Base-by-base conservation (phyloP, 2,329 filamentous ascomycete species). In the Fonsecaea nubica region DNA sequence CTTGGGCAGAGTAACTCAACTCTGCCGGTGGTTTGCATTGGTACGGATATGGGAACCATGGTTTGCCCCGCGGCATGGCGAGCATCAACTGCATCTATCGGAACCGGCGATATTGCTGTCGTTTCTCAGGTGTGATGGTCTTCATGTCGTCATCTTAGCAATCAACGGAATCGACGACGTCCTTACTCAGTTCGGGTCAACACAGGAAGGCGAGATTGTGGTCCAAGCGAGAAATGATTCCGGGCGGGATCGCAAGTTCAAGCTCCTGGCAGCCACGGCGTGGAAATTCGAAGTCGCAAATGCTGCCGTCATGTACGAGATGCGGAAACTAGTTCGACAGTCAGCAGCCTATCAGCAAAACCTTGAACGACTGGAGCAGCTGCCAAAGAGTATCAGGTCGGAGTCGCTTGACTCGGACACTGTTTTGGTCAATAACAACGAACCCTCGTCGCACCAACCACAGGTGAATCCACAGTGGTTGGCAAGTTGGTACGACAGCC, bases 401-500 rank as follows among this genome's bases (percentile, higher is more conserved):
- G 58, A 68, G 13, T 72, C 71, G 12, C 55, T 69, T 12, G 69
- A 72, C 3, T 75, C 76, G 0, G 63, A 72, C 13, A 79, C 77
- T 15, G 75, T 78, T 32, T 60, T 64, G 21, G 53, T 69, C 59
- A 63, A 77, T 8, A 45, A 74, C 45, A 72, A 73, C 6, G 68
- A 78, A 80, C 21, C 77, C 78, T 33, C 83, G 88, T 66, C 75
- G 84, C 32, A 77, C 81, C 55, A 71, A 50, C 33, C 65, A 35
- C 42, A n/a, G 7, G 38, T 68, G 7, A 62, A 58, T 13, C 72
- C 74, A 12, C 78, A 82, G 75, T 97, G 92, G 92, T 80, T 92
- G 57, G 88, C 95, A 69, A 88, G 91, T 66, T 97, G 93, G 93
- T 93, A 93, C 75, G 95, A 98, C 76, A 92, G 93, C 0, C 81